Percentiles rank a stretch among this genome's conserved stretches.
phyloP scores from a whole-genome alignment of 352 stramenopile genomes.

The Thalassiosira gravida region DNA sequence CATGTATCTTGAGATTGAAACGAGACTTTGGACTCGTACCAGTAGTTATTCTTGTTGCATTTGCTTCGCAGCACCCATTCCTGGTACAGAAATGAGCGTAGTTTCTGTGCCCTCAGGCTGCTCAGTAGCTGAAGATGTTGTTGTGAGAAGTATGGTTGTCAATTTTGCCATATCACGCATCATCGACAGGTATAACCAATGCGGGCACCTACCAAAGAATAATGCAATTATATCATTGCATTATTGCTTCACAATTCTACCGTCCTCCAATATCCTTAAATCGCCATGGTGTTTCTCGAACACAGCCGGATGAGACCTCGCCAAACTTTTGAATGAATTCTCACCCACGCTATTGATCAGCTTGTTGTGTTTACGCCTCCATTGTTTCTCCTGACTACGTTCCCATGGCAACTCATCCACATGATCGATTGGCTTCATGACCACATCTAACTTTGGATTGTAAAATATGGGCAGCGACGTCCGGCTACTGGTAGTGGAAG shows the following conservation, averaged over 20 bases:
- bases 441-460: conserved; percentile 69
- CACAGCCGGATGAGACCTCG: conserved; percentile 67
- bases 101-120: too few relatives aligned
- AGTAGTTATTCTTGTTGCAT: too few relatives aligned
- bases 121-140: too few relatives aligned
- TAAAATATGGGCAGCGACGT: conserved; percentile 79
- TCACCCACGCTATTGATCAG: conserved; percentile 65
- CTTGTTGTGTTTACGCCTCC: conserved; percentile 51
- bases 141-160: too few relatives aligned
- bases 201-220: too few relatives aligned
- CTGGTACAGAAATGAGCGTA: too few relatives aligned
- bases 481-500: conserved; percentile 26
- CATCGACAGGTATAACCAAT: too few relatives aligned
- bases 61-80: too few relatives aligned
- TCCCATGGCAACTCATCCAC: conserved; percentile 37
- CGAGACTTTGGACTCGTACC: too few relatives aligned
- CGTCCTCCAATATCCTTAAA: conserved; percentile 69
- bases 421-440: conserved; percentile 65
- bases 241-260: conserved; percentile 45
- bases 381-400: conserved; percentile 44
- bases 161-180: too few relatives aligned
- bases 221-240: too few relatives aligned
- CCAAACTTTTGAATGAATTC: conserved; percentile 82
- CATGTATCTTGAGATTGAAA: too few relatives aligned
- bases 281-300: conserved; percentile 75